phyloP scores from a whole-genome alignment of 1,284 basidiomycete genomes.

The Papiliotrema flavescens region DNA sequence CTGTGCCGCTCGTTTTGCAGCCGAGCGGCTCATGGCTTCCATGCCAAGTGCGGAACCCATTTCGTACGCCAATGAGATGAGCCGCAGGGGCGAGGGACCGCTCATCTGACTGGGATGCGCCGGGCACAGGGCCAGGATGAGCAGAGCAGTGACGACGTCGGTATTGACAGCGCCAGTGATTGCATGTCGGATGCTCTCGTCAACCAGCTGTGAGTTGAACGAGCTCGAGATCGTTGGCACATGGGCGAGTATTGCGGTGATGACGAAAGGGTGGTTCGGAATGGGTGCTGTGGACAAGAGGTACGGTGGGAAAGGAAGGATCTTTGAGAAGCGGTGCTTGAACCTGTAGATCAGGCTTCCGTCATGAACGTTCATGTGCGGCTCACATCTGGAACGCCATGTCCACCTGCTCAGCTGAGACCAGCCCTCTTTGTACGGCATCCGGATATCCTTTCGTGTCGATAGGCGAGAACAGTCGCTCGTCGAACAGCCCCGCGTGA shows the following conservation, averaged over 20 bases:
- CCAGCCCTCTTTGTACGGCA: slow-evolving; percentile 14
- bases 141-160: slow-evolving; percentile 28
- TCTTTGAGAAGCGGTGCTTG: slow-evolving; percentile 29
- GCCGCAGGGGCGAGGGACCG: slow-evolving; percentile 13
- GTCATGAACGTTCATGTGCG: neutral
- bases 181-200: slow-evolving; percentile 15
- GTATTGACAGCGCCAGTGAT: slow-evolving; percentile 16
- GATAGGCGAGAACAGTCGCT: slow-evolving; percentile 17
- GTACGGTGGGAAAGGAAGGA: slow-evolving; percentile 31
- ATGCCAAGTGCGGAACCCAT: slow-evolving; percentile 25
- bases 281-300: slow-evolving; percentile 19
- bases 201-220: slow-evolving; percentile 12
- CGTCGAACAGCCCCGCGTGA: slow-evolving; percentile 7
- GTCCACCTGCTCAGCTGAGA: slow-evolving; percentile 20
- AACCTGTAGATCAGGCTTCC: slow-evolving; percentile 8
- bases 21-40: slow-evolving; percentile 9
- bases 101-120: neutral
- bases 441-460: slow-evolving; percentile 18
- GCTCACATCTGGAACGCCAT: slow-evolving; percentile 27
- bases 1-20: neutral
- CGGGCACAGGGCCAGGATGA: slow-evolving; percentile 24
- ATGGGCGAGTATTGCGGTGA: slow-evolving; percentile 26
- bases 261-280: slow-evolving; percentile 29
- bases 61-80: slow-evolving; percentile 26
- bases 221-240: slow-evolving; percentile 8